Evolutionary conservation across 805 yeast genomes (phyloP), one percentile per base, ranked within the genome.

Genomic region (Lachancea sp.): DNA sequence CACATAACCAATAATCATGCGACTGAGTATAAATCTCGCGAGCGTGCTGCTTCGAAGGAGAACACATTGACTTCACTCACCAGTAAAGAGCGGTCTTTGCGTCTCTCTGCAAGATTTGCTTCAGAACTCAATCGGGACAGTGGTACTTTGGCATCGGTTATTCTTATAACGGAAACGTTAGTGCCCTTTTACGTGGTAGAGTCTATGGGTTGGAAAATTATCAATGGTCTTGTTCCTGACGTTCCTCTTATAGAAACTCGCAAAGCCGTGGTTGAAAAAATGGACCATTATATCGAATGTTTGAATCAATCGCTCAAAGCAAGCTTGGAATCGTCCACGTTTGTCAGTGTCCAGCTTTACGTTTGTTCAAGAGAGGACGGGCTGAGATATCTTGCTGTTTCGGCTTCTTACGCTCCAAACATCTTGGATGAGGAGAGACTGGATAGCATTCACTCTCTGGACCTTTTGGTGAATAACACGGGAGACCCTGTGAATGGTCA

Each of bases 371-470:
- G 39, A 25, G 36, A 35, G 29, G 29, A 42, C 18, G 37, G 36
- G 2, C 26, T 34, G 12, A 19, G 41, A 18, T 41, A 38, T 15
- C 38, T 43, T 25, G 46, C 46, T 3, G 43, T 46, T 5, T 32
- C 44, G 32, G 47, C 38, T 2, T 42, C 49, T 9, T 46, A 38
- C 20, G 46, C 47, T 19, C 49, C 49, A 15, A 33, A 41, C 36
- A 20, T 41, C 39, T 1, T 20, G 29, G 35, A 42, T 30, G 18
- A 42, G 5, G 41, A 36, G 12, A 20, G 37, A 25, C 37, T 36
- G 13, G 30, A 18, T 20, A 19, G 27, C 18, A 19, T 36, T 3
- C 38, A 41, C 15, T 15, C 36, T 19, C 41, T 36, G 5, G 41
- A 37, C 15, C 19, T 42, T 10, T 30, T 46, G 32, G 32, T 46